Conservation (phyloP, 1,139 yeast genomes). For the Geotrichum fermentans region DNA sequence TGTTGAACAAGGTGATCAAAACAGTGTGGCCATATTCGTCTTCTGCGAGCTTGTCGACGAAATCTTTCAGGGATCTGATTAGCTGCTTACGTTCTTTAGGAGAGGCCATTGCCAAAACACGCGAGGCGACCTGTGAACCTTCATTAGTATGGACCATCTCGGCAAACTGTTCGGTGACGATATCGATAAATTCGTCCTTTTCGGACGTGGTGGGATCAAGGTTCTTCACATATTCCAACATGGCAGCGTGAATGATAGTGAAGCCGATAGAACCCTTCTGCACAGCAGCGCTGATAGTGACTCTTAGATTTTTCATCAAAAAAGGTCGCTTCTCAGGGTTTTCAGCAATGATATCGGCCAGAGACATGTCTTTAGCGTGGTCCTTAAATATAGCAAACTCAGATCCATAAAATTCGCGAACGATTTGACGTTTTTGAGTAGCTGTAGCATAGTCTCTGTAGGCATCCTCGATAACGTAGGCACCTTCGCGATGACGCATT, state of each 20-base stretch:
- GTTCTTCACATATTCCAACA: slow-evolving; percentile 79
- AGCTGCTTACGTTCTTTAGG: slow-evolving; percentile 90
- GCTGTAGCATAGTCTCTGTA: slow-evolving; percentile 79
- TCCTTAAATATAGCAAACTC: slow-evolving; percentile 89
- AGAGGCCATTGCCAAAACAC: slow-evolving; percentile 71
- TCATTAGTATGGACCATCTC: slow-evolving; percentile 93
- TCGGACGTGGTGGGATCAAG: slow-evolving; percentile 55
- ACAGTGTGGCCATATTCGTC: slow-evolving; percentile 87
- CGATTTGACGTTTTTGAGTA: slow-evolving; percentile 83
- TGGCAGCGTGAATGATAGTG: slow-evolving; percentile 92
- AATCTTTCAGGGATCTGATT: slow-evolving; percentile 66
- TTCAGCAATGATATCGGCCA: slow-evolving; percentile 62
- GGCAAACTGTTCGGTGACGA: slow-evolving; percentile 82
- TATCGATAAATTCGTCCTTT: slow-evolving; percentile 74
- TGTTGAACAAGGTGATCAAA: slow-evolving; percentile 69
- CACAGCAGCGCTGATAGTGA: slow-evolving; percentile 84
- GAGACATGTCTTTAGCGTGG: slow-evolving; percentile 56
- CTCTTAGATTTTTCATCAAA: slow-evolving; percentile 68
- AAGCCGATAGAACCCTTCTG: slow-evolving; percentile 96
- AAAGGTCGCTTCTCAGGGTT: slow-evolving; percentile 78
- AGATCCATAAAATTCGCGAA: slow-evolving; percentile 96
- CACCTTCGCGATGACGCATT: slow-evolving; percentile 97
- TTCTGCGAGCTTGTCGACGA: slow-evolving; percentile 64
- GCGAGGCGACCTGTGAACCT: slow-evolving; percentile 86
- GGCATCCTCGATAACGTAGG: slow-evolving; percentile 95